Conservation (phyloP, 1,284 basidiomycete genomes). For the Cryptococcus hybrid region DNA sequence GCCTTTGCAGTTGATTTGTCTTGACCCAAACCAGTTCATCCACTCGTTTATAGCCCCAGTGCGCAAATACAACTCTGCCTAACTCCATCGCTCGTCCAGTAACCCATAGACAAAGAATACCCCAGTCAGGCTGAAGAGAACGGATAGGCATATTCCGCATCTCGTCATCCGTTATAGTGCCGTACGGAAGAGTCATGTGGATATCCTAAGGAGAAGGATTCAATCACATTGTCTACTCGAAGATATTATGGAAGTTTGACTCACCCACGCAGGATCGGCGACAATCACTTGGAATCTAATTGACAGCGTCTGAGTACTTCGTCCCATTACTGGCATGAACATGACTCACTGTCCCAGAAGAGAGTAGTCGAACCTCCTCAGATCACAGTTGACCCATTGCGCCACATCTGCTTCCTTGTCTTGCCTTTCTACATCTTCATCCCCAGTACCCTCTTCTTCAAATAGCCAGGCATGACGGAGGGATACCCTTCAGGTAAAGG, state of each 20-base stretch:
- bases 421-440: background rate
- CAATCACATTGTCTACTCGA: background rate
- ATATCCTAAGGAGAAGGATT: slow-evolving; percentile 59
- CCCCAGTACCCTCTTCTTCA: slow-evolving; percentile 9
- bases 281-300: slow-evolving; percentile 95
- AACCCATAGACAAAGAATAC: slow-evolving; percentile 95
- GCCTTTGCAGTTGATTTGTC: slow-evolving; percentile 93
- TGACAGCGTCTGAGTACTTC: background rate
- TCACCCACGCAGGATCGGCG: slow-evolving; percentile 92
- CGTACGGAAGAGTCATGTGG: slow-evolving; percentile 95
- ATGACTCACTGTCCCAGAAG: slow-evolving; percentile 65
- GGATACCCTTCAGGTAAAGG: slow-evolving; percentile 9
- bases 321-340: background rate
- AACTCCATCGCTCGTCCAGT: slow-evolving; percentile 99
- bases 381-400: slow-evolving; percentile 97
- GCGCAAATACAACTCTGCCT: slow-evolving; percentile 81
- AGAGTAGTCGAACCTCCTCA: slow-evolving; percentile 87
- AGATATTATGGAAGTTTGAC: slow-evolving; percentile 13
- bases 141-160: slow-evolving; percentile 98
- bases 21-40: slow-evolving; percentile 99
- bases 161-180: slow-evolving; percentile 98
- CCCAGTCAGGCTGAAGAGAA: slow-evolving; percentile 83
- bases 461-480: slow-evolving; percentile 6
- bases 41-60: slow-evolving; percentile 86
- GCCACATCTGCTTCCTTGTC: slow-evolving; percentile 58